A percentile compares a stretch with the other conserved stretches of the same genome.
Conservation (phyloP, 1,284 basidiomycete genomes). For the Anthracocystis panici-leucophaei region DNA sequence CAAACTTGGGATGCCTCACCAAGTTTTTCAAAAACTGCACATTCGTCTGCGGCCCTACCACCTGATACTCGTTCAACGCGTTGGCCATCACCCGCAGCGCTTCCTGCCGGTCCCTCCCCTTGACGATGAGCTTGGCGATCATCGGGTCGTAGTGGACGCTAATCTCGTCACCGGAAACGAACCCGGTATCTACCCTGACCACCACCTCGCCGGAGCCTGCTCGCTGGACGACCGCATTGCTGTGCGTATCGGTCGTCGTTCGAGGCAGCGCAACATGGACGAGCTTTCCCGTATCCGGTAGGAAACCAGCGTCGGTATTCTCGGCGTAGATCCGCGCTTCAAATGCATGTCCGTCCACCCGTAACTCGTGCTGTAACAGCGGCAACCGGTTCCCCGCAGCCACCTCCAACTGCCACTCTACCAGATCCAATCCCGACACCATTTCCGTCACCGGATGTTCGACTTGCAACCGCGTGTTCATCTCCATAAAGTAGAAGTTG, state of each 20-base stretch:
- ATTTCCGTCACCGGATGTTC: slow-evolving; percentile 92
- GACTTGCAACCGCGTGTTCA: slow-evolving; percentile 86
- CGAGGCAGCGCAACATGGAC: slow-evolving; percentile 76
- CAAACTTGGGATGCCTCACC: slow-evolving; percentile 81
- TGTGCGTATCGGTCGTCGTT: slow-evolving; percentile 66
- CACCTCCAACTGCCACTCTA: slow-evolving; percentile 88
- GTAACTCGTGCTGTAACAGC: slow-evolving; percentile 80
- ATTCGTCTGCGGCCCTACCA: slow-evolving; percentile 91
- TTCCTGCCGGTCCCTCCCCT: slow-evolving; percentile 86
- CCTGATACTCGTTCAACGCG: slow-evolving; percentile 86
- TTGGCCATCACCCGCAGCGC: slow-evolving; percentile 83
- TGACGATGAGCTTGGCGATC: slow-evolving; percentile 92
- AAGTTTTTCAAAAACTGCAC: slow-evolving; percentile 86
- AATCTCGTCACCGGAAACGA: slow-evolving; percentile 81
- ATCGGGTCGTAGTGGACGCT: slow-evolving; percentile 82
- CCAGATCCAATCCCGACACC: slow-evolving; percentile 90
- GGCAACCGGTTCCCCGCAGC: slow-evolving; percentile 89
- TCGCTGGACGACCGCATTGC: slow-evolving; percentile 8
- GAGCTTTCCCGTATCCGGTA: slow-evolving; percentile 88
- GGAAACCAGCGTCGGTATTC: slow-evolving; percentile 76
- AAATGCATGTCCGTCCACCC: slow-evolving; percentile 89
- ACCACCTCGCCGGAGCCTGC: slow-evolving; percentile 71
- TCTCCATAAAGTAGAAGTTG: slow-evolving; percentile 65
- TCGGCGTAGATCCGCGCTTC: slow-evolving; percentile 98
- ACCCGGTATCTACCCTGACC: slow-evolving; percentile 92